A percentile compares a stretch with the other conserved stretches of the same genome.
Evolutionary conservation across 2,329 filamentous ascomycete species (phyloP).

Genomic region (Beauveria scarabaeidicola): DNA sequence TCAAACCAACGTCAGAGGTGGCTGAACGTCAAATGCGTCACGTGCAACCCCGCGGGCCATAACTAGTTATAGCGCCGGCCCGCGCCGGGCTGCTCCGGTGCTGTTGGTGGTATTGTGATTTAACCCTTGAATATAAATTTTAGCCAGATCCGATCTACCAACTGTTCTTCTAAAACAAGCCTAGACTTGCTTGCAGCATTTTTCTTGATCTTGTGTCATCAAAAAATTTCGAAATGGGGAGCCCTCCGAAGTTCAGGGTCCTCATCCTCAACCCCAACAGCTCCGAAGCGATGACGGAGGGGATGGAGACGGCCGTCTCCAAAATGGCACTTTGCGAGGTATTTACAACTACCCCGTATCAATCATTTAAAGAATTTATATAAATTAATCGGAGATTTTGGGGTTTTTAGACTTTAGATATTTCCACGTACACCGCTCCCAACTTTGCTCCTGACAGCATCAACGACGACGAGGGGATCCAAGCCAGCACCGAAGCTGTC

Average conservation of each 20-base stretch:
- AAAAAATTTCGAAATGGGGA: neutral
- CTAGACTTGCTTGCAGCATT: neutral
- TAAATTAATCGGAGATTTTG: too few relatives aligned
- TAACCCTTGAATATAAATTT: neutral
- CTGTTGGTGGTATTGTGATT: neutral
- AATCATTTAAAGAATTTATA: too few relatives aligned
- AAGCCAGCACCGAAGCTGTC: conserved; percentile 53
- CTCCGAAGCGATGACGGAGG: conserved; percentile 61
- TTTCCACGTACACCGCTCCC: conserved; percentile 60
- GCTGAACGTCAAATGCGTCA: conserved; percentile 24
- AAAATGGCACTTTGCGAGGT: conserved; percentile 32
- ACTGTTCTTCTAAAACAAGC: neutral
- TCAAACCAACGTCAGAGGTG: conserved; percentile 29
- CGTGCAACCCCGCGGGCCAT: conserved; percentile 28
- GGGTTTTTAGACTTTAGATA: conserved; percentile 33
- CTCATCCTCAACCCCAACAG: conserved; percentile 77
- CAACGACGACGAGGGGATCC: conserved; percentile 63
- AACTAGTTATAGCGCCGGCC: neutral
- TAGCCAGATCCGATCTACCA: too few relatives aligned
- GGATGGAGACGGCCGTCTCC: conserved; percentile 44
- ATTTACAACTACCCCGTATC: neutral
- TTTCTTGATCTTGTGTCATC: neutral
- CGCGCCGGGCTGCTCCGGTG: neutral
- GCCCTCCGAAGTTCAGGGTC: conserved; percentile 31
- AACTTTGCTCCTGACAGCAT: conserved; percentile 61